Base-by-base conservation (phyloP, 2,329 filamentous ascomycete genomes). In the Aspergillus tubingensis region DNA sequence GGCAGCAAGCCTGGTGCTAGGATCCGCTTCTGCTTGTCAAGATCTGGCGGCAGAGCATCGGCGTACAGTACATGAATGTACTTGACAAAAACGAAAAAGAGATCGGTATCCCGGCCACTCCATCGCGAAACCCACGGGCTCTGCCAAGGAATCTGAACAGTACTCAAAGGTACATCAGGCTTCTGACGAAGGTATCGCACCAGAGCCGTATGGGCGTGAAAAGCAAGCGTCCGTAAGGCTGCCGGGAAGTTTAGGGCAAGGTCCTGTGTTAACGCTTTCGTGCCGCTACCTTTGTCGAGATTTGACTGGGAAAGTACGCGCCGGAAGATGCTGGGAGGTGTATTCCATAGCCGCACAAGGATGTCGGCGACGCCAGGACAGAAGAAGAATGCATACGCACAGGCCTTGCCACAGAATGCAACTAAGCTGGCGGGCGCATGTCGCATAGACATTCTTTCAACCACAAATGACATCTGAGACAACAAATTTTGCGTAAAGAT, bases 301-400 rank as follows among this genome's bases (percentile, higher is more conserved):
- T 86, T 85, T 64, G 91, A 86, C 68, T 90, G 88, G 53, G 88
- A 84, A 8, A 91, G 83, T 1, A 91, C 84, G 23, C 91, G 87
- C 64, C 90, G 86, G 70, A 96, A 83, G 44, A 87, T 79, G 59
- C 88, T 87, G 3, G 88, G 80, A 2, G 87, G 86, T 19, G 91
- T 82, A 39, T 86, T 86, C 92, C 93, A 96, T 5, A 96, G 80
- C 15, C 92, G 86, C 25, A 94, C 86, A 52, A 96, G 81, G 54
- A 96, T 86, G 70, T 96, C 92, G 7, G 91, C 90, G 57, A 96
- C 86, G 4, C 91, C 91, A 0, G 92, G 91, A 27, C 91, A 93
- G 70, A 96, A 97, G 78, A 94, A 95, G 76, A 96, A 96, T 30
- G 91, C 92, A 75, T 96, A 96, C 2, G 93, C 92, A 70, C 91